Conservation (phyloP, 179 eudicot genomes). For the Corrigiola litoralis region DNA sequence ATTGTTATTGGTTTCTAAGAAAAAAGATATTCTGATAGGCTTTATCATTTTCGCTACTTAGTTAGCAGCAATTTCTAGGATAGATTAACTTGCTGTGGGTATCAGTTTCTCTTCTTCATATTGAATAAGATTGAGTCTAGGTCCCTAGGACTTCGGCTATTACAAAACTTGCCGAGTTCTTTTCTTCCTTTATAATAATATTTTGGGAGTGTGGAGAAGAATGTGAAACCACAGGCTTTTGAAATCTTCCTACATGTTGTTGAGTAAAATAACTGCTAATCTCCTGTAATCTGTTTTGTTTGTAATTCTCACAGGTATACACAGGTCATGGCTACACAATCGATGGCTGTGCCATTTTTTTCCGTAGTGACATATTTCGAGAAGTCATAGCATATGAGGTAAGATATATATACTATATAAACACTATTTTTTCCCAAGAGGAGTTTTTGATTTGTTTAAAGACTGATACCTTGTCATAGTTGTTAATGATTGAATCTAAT, state of each 20-base stretch:
- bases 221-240: too few relatives aligned
- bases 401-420: too few relatives aligned
- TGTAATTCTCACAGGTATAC: constrained; percentile 20
- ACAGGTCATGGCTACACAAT: constrained; percentile 23
- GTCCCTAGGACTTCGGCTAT: too few relatives aligned
- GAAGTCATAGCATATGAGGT: constrained; percentile 29
- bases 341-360: constrained; percentile 41
- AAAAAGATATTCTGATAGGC: neutral
- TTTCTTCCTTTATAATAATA: too few relatives aligned
- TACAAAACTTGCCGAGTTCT: too few relatives aligned
- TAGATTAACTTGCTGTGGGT: neutral
- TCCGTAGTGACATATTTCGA: constrained; percentile 23
- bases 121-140: neutral
- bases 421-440: neutral
- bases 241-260: neutral
- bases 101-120: neutral
- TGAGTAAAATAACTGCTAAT: neutral
- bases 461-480: neutral
- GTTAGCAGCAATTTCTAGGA: neutral
- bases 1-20: neutral
- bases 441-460: neutral
- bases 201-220: too few relatives aligned
- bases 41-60: neutral
- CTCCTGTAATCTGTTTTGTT: neutral
- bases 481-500: neutral